Evolutionary conservation across 2,329 filamentous ascomycete species (phyloP).

Genomic region (Hymenoscyphus repandus): DNA sequence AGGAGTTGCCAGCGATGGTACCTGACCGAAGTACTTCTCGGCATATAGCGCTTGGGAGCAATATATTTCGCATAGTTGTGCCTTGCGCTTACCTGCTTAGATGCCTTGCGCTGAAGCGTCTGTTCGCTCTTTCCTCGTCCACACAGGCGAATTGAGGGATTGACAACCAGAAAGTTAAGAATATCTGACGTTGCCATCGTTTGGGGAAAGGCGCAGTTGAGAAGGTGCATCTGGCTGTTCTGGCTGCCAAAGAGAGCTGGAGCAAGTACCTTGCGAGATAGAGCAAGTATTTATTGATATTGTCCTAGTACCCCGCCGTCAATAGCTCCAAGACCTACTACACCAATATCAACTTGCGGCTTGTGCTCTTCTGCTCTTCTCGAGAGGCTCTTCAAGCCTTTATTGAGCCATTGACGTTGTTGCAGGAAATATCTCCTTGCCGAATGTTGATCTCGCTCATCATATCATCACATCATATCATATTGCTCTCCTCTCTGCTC

Average conservation of each 20-base stretch:
- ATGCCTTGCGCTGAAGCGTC: background rate
- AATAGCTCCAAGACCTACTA: background rate
- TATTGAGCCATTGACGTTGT: too few relatives aligned
- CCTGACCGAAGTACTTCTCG: conserved; percentile 8
- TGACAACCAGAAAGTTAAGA: background rate
- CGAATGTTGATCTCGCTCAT: too few relatives aligned
- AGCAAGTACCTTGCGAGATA: too few relatives aligned
- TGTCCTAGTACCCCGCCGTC: background rate
- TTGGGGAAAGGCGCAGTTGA: too few relatives aligned
- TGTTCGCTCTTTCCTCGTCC: background rate
- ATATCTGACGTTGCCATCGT: too few relatives aligned
- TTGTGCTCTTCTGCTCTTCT: background rate
- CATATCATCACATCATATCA: too few relatives aligned
- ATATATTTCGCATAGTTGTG: conserved; percentile 17
- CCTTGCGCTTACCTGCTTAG: background rate
- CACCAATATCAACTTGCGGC: background rate
- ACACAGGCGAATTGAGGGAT: background rate
- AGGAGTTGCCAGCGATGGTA: conserved; percentile 10
- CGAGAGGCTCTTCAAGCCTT: background rate
- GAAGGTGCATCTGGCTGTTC: too few relatives aligned
- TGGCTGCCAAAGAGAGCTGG: too few relatives aligned
- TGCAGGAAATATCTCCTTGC: too few relatives aligned
- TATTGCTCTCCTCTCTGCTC: too few relatives aligned
- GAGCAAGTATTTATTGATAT: background rate
- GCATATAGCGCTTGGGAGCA: conserved; percentile 15